Conservation (phyloP, 2,329 filamentous ascomycete species). For the Furcasterigmium sp. region DNA sequence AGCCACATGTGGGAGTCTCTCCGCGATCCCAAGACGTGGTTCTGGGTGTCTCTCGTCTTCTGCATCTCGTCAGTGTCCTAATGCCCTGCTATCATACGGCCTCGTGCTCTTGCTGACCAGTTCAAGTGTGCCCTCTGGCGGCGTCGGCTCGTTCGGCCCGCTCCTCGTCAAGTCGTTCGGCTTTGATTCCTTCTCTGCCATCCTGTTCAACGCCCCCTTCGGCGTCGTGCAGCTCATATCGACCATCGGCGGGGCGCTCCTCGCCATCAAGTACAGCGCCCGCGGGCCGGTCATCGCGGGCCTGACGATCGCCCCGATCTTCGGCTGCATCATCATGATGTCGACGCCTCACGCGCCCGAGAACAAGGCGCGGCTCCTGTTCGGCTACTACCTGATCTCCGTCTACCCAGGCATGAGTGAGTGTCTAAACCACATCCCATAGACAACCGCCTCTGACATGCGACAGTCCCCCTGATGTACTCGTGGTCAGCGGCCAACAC, state of each 20-base stretch:
- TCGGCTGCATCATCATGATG: conserved; percentile 49
- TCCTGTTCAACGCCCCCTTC: conserved; percentile 57
- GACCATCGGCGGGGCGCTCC: conserved; percentile 51
- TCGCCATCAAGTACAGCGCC: conserved; percentile 47
- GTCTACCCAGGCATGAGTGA: conserved; percentile 45
- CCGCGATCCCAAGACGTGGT: conserved; percentile 35
- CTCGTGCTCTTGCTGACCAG: neutral
- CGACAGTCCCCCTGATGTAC: conserved; percentile 46
- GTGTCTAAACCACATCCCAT: no score
- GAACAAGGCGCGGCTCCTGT: conserved; percentile 43
- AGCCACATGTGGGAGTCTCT: conserved; percentile 33
- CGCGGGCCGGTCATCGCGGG: conserved; percentile 50
- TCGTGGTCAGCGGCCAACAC: conserved; percentile 55
- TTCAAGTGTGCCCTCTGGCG: conserved; percentile 43
- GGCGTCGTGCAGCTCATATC: conserved; percentile 55
- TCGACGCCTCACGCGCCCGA: conserved; percentile 36
- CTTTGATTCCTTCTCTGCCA: conserved; percentile 48
- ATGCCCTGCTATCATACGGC: neutral
- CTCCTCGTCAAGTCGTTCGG: conserved; percentile 55
- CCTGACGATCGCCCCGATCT: conserved; percentile 51
- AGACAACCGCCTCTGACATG: neutral
- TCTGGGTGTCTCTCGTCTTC: conserved; percentile 39
- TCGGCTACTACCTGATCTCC: conserved; percentile 55
- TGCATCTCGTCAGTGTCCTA: conserved; percentile 39
- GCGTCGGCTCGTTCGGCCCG: conserved; percentile 53